These are phyloP conservation scores for Ophiostoma ips DNA, from an alignment of 2,329 filamentous ascomycete genomes.

Conservation along the genomic window DNA sequence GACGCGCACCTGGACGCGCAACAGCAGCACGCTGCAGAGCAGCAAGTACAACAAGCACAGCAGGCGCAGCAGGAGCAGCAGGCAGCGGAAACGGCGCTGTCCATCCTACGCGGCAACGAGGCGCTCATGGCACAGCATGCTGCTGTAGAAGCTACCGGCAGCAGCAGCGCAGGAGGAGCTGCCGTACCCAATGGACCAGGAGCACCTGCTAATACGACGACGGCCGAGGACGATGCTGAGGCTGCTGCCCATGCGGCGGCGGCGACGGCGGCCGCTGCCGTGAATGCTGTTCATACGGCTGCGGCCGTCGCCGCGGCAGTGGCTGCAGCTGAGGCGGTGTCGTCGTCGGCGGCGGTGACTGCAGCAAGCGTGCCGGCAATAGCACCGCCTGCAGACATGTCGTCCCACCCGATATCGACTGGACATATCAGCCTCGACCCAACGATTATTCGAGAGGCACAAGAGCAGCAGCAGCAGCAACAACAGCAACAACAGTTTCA, in stretches of 20 bases:
- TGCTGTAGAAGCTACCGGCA: slow-evolving; percentile 19
- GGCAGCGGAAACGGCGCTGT: slow-evolving; percentile 36
- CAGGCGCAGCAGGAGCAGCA: slow-evolving; percentile 31
- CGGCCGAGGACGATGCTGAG: slow-evolving; percentile 18
- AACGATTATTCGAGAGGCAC: background rate
- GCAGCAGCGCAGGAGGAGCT: slow-evolving; percentile 24
- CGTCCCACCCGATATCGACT: background rate
- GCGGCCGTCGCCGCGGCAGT: slow-evolving; percentile 5
- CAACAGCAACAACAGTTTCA: background rate
- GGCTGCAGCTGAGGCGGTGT: slow-evolving; percentile 3
- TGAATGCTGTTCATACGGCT: background rate
- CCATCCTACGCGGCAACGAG: slow-evolving; percentile 11
- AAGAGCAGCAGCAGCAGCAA: slow-evolving; percentile 3
- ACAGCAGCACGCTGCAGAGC: background rate
- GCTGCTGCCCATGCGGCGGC: background rate
- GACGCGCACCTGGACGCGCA: background rate
- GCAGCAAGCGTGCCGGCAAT: slow-evolving; percentile 16
- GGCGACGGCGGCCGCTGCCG: slow-evolving; percentile 4
- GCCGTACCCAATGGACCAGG: background rate
- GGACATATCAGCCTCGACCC: background rate
- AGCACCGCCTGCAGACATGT: slow-evolving; percentile 1
- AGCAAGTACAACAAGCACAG: background rate
- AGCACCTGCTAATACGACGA: slow-evolving; percentile 21
- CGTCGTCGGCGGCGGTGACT: slow-evolving; percentile 25
- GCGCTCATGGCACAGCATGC: slow-evolving; percentile 9